A percentile compares a stretch with the other conserved stretches of the same genome.
Evolutionary conservation across 2,329 filamentous ascomycete species (phyloP).

Genomic region (Claviceps digitariae): DNA sequence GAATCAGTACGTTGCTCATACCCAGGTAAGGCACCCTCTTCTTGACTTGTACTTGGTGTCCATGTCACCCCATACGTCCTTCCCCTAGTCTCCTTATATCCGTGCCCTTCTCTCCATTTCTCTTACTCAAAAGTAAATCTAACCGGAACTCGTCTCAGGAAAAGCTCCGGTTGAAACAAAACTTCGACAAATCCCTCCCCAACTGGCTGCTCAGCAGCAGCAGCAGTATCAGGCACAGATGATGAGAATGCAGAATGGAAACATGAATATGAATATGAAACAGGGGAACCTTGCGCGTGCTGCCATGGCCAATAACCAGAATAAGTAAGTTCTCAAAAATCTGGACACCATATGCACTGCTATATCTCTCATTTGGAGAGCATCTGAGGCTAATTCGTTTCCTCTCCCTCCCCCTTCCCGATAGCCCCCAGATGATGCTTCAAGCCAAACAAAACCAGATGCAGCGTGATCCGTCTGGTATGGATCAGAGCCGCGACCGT

Average conservation of each 20-base stretch:
- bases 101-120: not conserved
- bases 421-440: constrained; percentile 58
- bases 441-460: constrained; percentile 66
- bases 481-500: constrained; percentile 71
- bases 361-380: not conserved
- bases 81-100: too few relatives aligned
- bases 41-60: not conserved
- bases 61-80: not conserved
- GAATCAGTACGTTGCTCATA: constrained; percentile 66
- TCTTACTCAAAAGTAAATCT: not conserved
- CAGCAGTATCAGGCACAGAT: constrained; percentile 45
- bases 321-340: constrained; percentile 42
- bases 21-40: constrained; percentile 62
- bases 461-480: constrained; percentile 75
- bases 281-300: constrained; percentile 53
- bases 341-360: not conserved
- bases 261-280: constrained; percentile 45
- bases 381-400: not conserved
- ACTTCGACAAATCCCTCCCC: constrained; percentile 57
- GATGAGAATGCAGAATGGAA: constrained; percentile 55
- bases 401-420: not conserved
- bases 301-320: constrained; percentile 67
- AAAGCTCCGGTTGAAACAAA: constrained; percentile 60
- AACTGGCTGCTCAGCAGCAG: constrained; percentile 38
- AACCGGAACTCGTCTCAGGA: constrained; percentile 26